Base-by-base conservation (phyloP, 192 early-diverging fungal species). In the Cladochytrium replicatum region DNA sequence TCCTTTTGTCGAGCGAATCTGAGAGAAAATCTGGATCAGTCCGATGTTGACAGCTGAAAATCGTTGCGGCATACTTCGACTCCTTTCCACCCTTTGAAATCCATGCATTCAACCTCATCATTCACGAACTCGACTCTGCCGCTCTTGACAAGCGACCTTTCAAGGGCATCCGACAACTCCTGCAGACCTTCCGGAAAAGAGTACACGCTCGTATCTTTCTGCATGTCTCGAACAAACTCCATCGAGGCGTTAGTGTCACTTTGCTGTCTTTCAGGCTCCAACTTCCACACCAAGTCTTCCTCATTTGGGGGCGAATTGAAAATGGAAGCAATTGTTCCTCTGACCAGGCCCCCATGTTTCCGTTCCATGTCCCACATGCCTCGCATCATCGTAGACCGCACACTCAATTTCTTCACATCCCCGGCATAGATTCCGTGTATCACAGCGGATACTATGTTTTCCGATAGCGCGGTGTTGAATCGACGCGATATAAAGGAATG, bases 401-500 rank as follows among this genome's bases (percentile, higher is more conserved):
- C 69, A 34, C 86, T 89, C 23, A 97, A 66, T 39, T 76, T 55
- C 43, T 69, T 82, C 0, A 73, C 72, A 57, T 97, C 86, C 0
- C 91, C 90, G 1, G 91, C 91, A 64, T 94, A 95, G 24, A 97
- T 89, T 0, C 94, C 94, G 51, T 93, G 90, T 44, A 92, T 77
- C 27, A 93, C 68, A 0, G 94, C 87, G 27, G 88, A 88, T 4
- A 90, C 78, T 54, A 97, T 52, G 39, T 86, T 86, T 45, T 90
- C 73, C 32, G 90, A 85, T 2, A 92, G 66, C 1, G 65, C 61
- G 15, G 58, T 51, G 32, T 84, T 80, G 54, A 97, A 90, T 22
- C 91, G 72, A 38, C 91, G 68, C 23, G 62, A 57, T 3, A 91
- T 65, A 77, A 97, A 93, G 30, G 57, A 54, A 62, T 85, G 76